A percentile compares a stretch with the other conserved stretches of the same genome.
phyloP scores from a whole-genome alignment of 2,329 filamentous ascomycete genomes.

The Pseudogymnoascus sp. region DNA sequence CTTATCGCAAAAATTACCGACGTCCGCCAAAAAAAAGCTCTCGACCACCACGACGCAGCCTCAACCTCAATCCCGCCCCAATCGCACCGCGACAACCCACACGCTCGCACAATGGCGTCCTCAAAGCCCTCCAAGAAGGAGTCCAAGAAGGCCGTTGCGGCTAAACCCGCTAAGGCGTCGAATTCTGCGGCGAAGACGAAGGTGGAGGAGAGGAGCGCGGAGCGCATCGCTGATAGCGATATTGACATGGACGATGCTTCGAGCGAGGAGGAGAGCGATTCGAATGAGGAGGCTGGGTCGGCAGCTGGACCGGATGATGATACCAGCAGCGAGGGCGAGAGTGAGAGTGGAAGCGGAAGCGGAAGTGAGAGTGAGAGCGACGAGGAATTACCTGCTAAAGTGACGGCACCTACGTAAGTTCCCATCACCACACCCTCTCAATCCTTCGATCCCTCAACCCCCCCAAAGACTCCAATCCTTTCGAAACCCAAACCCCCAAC shows the following conservation, averaged over 20 bases:
- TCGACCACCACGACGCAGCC: background rate
- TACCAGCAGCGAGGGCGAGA: conserved; percentile 9
- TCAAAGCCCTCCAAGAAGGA: conserved; percentile 15
- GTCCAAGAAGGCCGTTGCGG: conserved; percentile 20
- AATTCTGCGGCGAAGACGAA: conserved; percentile 19
- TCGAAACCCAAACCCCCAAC: conserved; percentile 9
- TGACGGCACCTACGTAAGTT: conserved; percentile 11
- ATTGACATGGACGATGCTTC: conserved; percentile 17
- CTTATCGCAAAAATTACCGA: conserved; percentile 9
- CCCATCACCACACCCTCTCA: conserved; percentile 11
- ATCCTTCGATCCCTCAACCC: background rate
- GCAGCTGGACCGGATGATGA: conserved; percentile 18
- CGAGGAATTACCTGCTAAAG: conserved; percentile 21
- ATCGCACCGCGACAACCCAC: background rate
- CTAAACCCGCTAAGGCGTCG: conserved; percentile 18
- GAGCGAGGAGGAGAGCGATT: conserved; percentile 14
- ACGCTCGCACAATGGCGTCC: background rate
- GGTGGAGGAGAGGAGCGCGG: conserved; percentile 25
- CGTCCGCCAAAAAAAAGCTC: conserved; percentile 8
- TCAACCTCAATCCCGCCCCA: background rate
- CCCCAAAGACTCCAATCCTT: background rate
- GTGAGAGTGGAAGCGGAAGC: conserved; percentile 22
- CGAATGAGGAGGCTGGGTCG: conserved; percentile 21
- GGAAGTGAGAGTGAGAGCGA: conserved; percentile 29
- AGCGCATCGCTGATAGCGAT: conserved; percentile 26